Evolutionary conservation across 1,139 yeast species (phyloP), one percentile per base, ranked within the genome.

Genomic region (Wickerhamomyces sp.): DNA sequence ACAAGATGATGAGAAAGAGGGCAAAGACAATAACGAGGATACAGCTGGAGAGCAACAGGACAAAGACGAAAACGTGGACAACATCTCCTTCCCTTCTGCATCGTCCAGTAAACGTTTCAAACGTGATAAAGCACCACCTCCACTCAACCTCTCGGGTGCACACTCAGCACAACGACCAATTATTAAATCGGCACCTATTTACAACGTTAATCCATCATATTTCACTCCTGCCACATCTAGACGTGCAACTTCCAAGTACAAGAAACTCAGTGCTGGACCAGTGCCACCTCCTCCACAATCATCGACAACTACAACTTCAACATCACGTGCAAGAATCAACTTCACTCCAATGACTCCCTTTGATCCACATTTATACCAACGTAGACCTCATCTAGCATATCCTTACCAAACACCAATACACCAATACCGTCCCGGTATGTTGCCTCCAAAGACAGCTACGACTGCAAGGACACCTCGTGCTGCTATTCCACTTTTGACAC

Each of bases 101-200:
- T 27, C 20, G 11, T 33, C 43, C 2, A 39, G 36, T 16, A 68
- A 68, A 45, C 56, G 72, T 25, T 56, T 71, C 40, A 69, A 64
- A 42, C 58, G 77, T 40, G 58, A 57, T 23, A 66, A 66, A 36
- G 59, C 68, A 3, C 77, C 77, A 3, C 51, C 72, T 3, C 76
- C 76, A 2, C 54, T 71, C 30, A 57, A 57, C 31, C 49, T 66
- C 9, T 31, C 42, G 4, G 17, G 35, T 4, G 42, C 41, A 2
- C 34, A 42, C 1, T 29, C 45, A 2, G 40, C 47, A 4, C 46
- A 49, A 14, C 36, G 40, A 18, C 70, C 69, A n/a, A 42, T 54
- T 16, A 67, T 68, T 35, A 70, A 62, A 37, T 66, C 72, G 3
- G 74, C 73, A 5, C 76, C 75, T 7, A 61, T 68, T 12, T 54